Base-by-base conservation (phyloP, 139 green algal species). In the Coelastrella sp. region DNA sequence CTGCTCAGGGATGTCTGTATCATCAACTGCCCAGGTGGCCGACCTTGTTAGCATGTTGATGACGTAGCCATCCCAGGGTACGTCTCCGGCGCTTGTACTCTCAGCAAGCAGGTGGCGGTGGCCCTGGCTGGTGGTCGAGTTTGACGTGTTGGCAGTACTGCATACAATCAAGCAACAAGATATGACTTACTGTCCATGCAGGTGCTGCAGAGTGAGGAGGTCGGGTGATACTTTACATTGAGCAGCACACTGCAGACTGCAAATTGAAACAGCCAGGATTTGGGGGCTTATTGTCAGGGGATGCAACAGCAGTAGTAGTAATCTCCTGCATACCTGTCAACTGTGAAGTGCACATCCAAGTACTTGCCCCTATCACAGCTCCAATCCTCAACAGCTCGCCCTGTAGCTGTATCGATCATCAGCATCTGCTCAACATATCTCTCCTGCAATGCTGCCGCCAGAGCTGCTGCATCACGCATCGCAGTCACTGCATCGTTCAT, bases 381-480 rank as follows among this genome's bases (percentile, higher is more conserved):
- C 32, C 75, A 85, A 8, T 47, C 76, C 5, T 60, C 22, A 3
- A 68, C 54, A 8, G 14, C 7, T 14, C 17, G 11, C 23, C 77
- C 86, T 32, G 86, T 90, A 20, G 61, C 77, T 64, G 59, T 76
- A 19, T 90, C 47, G 7, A 91, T 71, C 87, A 91, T 86, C 10
- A 79, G 54, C 7, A 56, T 86, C 66, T 91, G 87, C 66, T 86
- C 7, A 10, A 91, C 64, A 59, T 91, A 91, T 78, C 87, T 86
- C 23, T 86, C n/a, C 3, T 59, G 11, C 77, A 87, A 3, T 22
- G 19, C 5, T 32, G 80, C 54, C 5, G 64, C 61, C 14, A 80
- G 59, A 23, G 61, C 58, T 54, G 87, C 87, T 32, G 77, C 32
- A 22, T 91, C 87, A 3, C 87, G 47, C 87, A 91, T 91, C 6